Evolutionary conservation across 2,329 filamentous ascomycete species (phyloP).

Genomic region (Chalaropsis ovoidea): DNA sequence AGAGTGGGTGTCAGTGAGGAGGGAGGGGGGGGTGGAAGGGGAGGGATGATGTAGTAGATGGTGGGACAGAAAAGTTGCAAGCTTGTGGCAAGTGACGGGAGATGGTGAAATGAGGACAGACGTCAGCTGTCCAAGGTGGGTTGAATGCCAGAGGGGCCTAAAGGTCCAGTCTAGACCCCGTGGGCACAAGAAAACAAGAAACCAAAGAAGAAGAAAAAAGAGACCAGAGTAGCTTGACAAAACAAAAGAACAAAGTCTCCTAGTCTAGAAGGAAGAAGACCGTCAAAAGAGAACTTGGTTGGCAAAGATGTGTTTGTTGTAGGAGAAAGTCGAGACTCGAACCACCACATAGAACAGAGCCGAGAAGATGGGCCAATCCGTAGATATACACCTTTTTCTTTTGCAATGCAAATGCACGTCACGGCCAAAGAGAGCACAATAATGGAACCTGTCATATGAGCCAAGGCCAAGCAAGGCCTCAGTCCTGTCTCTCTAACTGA

Average conservation of each 20-base stretch:
- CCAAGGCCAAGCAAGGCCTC: slow-evolving; percentile 2
- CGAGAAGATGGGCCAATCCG: slow-evolving; percentile 9
- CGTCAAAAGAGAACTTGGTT: neutral
- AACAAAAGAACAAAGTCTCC: neutral
- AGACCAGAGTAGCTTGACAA: neutral
- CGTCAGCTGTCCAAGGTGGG: neutral
- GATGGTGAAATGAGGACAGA: neutral
- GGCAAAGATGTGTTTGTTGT: neutral
- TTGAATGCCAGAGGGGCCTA: neutral
- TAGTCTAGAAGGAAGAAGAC: neutral
- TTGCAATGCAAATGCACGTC: slow-evolving; percentile 10
- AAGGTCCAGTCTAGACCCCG: neutral
- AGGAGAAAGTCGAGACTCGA: neutral
- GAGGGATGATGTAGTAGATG: neutral
- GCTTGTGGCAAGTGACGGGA: neutral
- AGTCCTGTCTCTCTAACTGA: neutral
- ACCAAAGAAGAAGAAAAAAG: neutral
- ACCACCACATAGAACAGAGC: neutral
- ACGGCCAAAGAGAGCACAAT: slow-evolving; percentile 11
- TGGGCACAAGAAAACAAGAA: neutral
- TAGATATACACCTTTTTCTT: slow-evolving; percentile 7
- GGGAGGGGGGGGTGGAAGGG: no score
- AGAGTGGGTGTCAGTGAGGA: neutral
- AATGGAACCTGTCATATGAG: slow-evolving; percentile 11
- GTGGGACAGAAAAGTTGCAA: slow-evolving; percentile 1